Conservation (phyloP, 2,329 filamentous ascomycete genomes). For the Xylariaceae sp. region DNA sequence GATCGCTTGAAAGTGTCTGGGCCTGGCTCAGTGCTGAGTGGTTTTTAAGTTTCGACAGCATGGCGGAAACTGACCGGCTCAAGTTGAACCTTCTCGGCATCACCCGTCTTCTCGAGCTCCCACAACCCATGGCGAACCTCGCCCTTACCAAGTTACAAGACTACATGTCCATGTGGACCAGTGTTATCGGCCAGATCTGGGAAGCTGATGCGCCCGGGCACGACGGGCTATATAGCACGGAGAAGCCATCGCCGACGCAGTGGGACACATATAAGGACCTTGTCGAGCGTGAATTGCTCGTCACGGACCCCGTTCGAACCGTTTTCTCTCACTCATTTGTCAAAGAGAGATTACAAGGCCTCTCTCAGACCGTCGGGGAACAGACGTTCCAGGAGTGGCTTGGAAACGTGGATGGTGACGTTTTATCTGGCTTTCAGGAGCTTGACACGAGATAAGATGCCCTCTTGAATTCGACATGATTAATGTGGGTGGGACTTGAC, state of each 20-base stretch:
- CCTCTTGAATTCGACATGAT: background rate
- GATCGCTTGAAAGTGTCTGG: constrained; percentile 48
- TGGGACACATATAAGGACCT: constrained; percentile 53
- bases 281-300: constrained; percentile 47
- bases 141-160: constrained; percentile 61
- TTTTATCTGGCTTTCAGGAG: constrained; percentile 57
- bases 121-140: constrained; percentile 51
- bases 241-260: constrained; percentile 38
- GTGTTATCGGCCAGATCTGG: constrained; percentile 59
- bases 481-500: too few relatives aligned
- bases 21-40: constrained; percentile 55
- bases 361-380: constrained; percentile 56
- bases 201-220: constrained; percentile 46
- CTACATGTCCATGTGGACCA: constrained; percentile 70
- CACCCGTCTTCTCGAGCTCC: constrained; percentile 63
- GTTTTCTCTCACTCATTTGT: constrained; percentile 61
- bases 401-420: constrained; percentile 68
- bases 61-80: constrained; percentile 58
- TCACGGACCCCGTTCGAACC: constrained; percentile 61
- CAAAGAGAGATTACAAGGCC: constrained; percentile 51
- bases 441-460: constrained; percentile 22
- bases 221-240: constrained; percentile 48
- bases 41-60: constrained; percentile 64
- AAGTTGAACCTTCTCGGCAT: constrained; percentile 70
- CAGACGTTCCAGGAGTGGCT: constrained; percentile 62